Evolutionary conservation across 306 rosid species (phyloP).

Genomic region (Mucuna pruriens): DNA sequence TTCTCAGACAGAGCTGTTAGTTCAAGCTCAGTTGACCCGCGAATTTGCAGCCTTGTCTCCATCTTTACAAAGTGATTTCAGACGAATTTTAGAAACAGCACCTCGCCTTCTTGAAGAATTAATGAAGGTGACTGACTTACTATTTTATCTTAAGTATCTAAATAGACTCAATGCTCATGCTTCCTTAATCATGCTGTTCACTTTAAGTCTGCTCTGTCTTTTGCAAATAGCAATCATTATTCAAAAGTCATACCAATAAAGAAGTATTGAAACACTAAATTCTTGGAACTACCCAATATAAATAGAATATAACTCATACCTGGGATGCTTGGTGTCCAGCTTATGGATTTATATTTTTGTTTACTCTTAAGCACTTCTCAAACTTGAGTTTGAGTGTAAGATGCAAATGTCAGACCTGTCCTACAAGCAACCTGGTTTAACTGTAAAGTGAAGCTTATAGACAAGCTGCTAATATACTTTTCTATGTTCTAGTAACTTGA

Average conservation of each 20-base stretch:
- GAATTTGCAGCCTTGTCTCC: constrained; percentile 75
- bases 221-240: not conserved
- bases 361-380: constrained; percentile 10
- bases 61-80: constrained; percentile 80
- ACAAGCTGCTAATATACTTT: constrained; percentile 25
- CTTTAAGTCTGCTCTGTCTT: constrained; percentile 6
- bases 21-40: constrained; percentile 95
- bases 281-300: not conserved
- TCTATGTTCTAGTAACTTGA: not conserved
- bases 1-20: constrained; percentile 91
- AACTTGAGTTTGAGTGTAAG: constrained; percentile 1
- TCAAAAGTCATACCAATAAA: not conserved
- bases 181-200: constrained; percentile 19
- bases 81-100: constrained; percentile 83
- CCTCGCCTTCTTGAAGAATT: constrained; percentile 98
- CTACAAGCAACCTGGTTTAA: not conserved
- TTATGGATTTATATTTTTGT: not conserved
- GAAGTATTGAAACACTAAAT: constrained; percentile 1
- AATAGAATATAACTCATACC: constrained; percentile 5
- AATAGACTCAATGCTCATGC: constrained; percentile 29
- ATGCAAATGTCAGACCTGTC: not conserved
- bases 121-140: constrained; percentile 73
- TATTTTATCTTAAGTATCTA: constrained; percentile 36
- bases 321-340: not conserved
- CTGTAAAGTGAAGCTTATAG: not conserved